These are phyloP conservation scores for Pyrenula massariospora DNA, from an alignment of 495 filamentous ascomycete genomes.

Conservation along the genomic window DNA sequence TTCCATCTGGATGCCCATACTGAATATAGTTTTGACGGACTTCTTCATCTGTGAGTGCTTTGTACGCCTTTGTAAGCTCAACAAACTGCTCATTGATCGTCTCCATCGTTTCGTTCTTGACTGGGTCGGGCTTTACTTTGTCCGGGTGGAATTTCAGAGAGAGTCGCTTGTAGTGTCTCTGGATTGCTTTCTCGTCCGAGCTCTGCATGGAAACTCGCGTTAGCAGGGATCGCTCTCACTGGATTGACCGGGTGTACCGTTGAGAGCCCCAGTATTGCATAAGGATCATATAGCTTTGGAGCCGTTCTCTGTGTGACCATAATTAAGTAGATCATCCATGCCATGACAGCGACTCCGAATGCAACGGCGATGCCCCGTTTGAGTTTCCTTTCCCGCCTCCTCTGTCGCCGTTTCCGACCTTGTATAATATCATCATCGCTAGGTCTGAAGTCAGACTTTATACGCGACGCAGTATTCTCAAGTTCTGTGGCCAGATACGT, in stretches of 20 bases:
- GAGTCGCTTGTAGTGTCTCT: slow-evolving; percentile 72
- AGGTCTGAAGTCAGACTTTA: slow-evolving; percentile 68
- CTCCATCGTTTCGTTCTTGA: slow-evolving; percentile 83
- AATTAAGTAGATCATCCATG: slow-evolving; percentile 87
- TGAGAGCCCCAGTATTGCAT: slow-evolving; percentile 79
- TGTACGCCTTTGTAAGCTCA: slow-evolving; percentile 93
- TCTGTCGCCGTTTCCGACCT: slow-evolving; percentile 72
- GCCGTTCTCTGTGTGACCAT: slow-evolving; percentile 58
- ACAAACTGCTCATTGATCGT: slow-evolving; percentile 78
- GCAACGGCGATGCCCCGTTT: slow-evolving; percentile 73
- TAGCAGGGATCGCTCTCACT: background rate
- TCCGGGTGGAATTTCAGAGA: slow-evolving; percentile 86
- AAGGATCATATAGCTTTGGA: slow-evolving; percentile 88
- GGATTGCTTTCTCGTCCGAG: slow-evolving; percentile 79
- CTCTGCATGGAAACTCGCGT: slow-evolving; percentile 35
- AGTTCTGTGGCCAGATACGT: slow-evolving; percentile 31
- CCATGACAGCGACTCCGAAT: slow-evolving; percentile 73
- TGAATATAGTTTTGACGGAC: slow-evolving; percentile 92
- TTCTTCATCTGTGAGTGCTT: slow-evolving; percentile 92
- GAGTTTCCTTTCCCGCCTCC: slow-evolving; percentile 76
- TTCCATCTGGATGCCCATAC: slow-evolving; percentile 93
- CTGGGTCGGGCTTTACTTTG: slow-evolving; percentile 69
- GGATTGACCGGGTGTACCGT: slow-evolving; percentile 39
- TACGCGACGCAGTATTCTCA: slow-evolving; percentile 54
- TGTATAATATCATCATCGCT: slow-evolving; percentile 76